Conservation (phyloP, 139 green algal species). For the Klebsormidium nitens region DNA sequence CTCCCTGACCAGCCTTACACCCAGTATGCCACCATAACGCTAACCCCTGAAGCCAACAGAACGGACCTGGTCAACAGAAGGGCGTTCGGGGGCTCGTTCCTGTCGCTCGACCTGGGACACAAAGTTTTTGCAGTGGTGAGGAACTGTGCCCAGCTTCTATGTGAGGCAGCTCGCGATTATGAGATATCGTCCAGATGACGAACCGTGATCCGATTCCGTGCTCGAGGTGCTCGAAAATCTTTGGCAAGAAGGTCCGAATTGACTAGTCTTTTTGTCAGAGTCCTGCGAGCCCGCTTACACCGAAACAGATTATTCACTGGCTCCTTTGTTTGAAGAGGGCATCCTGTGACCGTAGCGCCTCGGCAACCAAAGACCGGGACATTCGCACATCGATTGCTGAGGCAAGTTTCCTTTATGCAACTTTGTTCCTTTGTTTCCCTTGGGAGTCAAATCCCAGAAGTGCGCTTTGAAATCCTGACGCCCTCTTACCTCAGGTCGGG, state of each 20-base stretch:
- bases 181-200: no score
- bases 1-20: background rate
- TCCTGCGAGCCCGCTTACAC: no score
- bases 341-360: background rate
- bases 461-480: background rate
- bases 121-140: conserved; percentile 30
- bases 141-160: no score
- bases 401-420: background rate
- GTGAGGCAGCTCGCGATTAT: no score
- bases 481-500: conserved; percentile 8
- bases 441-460: background rate
- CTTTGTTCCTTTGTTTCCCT: background rate
- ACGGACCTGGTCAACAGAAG: no score
- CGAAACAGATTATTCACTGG: no score
- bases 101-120: conserved; percentile 21
- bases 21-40: background rate
- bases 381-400: background rate
- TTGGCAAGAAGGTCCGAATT: no score
- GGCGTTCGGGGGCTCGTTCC: background rate
- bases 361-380: background rate
- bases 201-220: no score
- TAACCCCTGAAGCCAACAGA: no score
- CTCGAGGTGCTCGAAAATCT: no score
- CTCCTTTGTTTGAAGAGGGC: no score
- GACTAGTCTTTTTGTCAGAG: no score